Base-by-base conservation (phyloP, 345 rosid genomes). In the Brassica incana region DNA sequence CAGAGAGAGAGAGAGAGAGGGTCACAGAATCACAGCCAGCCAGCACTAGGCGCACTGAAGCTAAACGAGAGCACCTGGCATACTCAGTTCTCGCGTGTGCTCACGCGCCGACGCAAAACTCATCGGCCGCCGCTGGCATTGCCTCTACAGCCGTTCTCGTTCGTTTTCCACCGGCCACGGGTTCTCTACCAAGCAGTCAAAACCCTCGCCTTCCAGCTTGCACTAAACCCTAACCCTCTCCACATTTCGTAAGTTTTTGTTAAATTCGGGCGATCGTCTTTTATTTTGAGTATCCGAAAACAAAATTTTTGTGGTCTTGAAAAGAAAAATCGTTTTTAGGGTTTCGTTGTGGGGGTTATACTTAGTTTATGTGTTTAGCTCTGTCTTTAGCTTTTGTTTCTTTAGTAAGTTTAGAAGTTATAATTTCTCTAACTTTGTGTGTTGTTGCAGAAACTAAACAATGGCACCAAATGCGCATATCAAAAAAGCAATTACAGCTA, bases 381-480 rank as follows among this genome's bases (percentile, higher is more conserved):
- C 20, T 74, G 12, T 33, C 61, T 74, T 2, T 36, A 11, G 43
- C 62, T 16, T 64, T n/a, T 3, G 2, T 12, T 27, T 5, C 33
- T 61, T 12, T 76, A 11, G 20, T 14, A 4, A 14, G 15, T 1
- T 20, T 23, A 50, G 14, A 32, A 74, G 33, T 33, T 65, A 7
- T 5, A 4, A 12, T 14, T 69, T 77, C 25, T 36, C 29, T 38
- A 40, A 7, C 15, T 67, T 59, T 15, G 43, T 38, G 43, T 78
- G 64, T 52, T 69, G 73, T 59, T 71, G 33, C 73, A 71, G 83
- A 12, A 1, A 71, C 20, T 12, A 18, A 52, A 77, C 65, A 16
- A 91, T 90, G 97, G 83, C 94, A 16, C 90, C 88, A 48, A 88
- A 82, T 81, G 85, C 88, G 1, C 85, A 76, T 77, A 32, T 89